Base-by-base conservation (phyloP, 2,329 filamentous ascomycete species). In the Fusarium bactridioides region DNA sequence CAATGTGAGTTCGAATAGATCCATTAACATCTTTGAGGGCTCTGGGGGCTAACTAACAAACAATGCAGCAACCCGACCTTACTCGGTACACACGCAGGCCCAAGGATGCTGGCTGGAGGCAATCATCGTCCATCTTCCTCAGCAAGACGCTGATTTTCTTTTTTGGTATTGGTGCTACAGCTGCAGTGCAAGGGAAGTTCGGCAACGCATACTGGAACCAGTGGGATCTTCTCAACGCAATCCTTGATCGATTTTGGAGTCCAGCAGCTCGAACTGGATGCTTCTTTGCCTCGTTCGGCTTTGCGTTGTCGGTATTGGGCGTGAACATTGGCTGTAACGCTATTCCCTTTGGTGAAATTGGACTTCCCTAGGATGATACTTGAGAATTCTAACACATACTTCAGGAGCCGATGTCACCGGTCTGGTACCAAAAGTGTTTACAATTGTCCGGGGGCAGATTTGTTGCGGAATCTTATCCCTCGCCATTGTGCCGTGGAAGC, bases 151-250 rank as follows among this genome's bases (percentile, higher is more conserved):
- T 54, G 18, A 38, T 54, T 29, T 54, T 54, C 51, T 54, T 54
- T 23, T 29, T 54, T 10, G 51, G 51, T 4, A 37, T 54, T 40
- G 51, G 33, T 27, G 33, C 51, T 27, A 54, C 51, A 16, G 51
- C 51, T 4, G 79, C 71, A 9, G 76, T 83, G 19, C 77, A 81
- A 51, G 78, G 77, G 10, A 77, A 76, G 16, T 82, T 79, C 71
- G 81, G 81, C 4, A 67, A 75, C 47, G 78, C 69, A 7, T 81
- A 80, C 68, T 82, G 81, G 80, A 82, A 82, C 38, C 73, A 79
- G 12, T 82, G 80, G 74, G 80, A 81, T 44, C 68, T 82, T 11
- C 74, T 82, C 5, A 77, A 80, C 12, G 76, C 79, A 15, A 82
- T 83, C 19, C 71, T 83, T 11, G 81, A 83, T 41, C 78, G 80